Base-by-base conservation (phyloP, 2,329 filamentous ascomycete genomes). In the Aspergillus vadensis region DNA sequence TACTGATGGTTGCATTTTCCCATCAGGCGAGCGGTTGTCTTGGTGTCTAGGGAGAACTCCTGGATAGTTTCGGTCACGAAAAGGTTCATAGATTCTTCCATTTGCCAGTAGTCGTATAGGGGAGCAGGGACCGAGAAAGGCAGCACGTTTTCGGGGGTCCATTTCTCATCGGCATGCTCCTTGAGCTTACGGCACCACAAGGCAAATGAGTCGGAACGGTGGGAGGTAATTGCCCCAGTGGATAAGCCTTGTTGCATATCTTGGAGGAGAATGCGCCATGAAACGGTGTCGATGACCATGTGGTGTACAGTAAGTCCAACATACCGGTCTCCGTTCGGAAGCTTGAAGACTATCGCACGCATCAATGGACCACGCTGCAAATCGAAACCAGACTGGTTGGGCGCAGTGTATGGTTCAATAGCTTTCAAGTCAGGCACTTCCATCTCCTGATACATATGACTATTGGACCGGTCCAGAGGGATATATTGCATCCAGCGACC, bases 41-140 rank as follows among this genome's bases (percentile, higher is more conserved):
- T 21, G 14, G 36, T 55, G 36, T 55, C 52, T 4, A 43, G 52
- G 14, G 38, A 23, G 10, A 43, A 41, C 5, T 55, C 36, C 36
- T 43, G 36, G 6, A 41, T 76, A 68, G 1, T 79, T 50, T 50
- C 47, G 25, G 47, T 50, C 15, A 50, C 25, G 25, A 50, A 50
- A 5, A 50, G 25, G 76, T 91, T 85, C 70, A 96, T 96, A 0
- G 95, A 10, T 5, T 43, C 52, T 1, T 23, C 38, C 32, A 43
- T 41, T 2, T 50, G 23, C 47, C 47, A 50, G 8, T 50, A 50
- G 9, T 50, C 47, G 27, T 50, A 50, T 8, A n/a, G 3, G 15
- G 47, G 47, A 5, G 47, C 47, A 17, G 47, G 47, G 2, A 50
- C 19, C 8, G 47, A 30, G 19, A 44, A 52, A 1, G 55, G 59